These are phyloP conservation scores for Lactarius sp. DNA, from an alignment of 768 basidiomycete species.

Conservation along the genomic window DNA sequence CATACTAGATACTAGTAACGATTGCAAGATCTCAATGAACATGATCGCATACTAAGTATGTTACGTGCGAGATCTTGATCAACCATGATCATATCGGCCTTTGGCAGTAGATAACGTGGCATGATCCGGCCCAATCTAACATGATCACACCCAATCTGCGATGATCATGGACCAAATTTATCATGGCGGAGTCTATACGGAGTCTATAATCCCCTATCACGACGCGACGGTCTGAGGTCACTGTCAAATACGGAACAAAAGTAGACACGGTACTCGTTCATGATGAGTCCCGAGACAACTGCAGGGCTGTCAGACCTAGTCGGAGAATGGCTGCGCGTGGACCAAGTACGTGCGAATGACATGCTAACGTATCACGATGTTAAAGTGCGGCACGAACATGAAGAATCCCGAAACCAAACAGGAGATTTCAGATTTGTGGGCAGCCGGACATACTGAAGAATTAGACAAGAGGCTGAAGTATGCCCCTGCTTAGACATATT, in stretches of 20 bases:
- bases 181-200: too few relatives aligned
- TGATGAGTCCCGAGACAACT: slow-evolving; percentile 5
- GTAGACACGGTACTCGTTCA: neutral
- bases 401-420: slow-evolving; percentile 48
- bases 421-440: slow-evolving; percentile 47
- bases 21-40: too few relatives aligned
- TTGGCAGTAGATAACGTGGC: too few relatives aligned
- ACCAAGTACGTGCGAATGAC: slow-evolving; percentile 34
- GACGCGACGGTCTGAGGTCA: neutral
- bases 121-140: neutral
- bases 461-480: slow-evolving; percentile 56
- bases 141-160: too few relatives aligned
- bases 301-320: slow-evolving; percentile 39
- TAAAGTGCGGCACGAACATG: neutral
- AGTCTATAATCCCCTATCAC: too few relatives aligned
- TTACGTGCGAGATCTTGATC: too few relatives aligned
- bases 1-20: too few relatives aligned
- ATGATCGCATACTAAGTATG: too few relatives aligned
- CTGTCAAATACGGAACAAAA: neutral
- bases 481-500: neutral
- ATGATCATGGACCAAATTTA: too few relatives aligned
- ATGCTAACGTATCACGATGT: neutral
- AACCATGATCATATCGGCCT: too few relatives aligned
- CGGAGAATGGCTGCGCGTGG: slow-evolving; percentile 47
- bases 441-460: slow-evolving; percentile 40